Base-by-base conservation (phyloP, 345 rosid species). In the Eucalyptus urophylla region DNA sequence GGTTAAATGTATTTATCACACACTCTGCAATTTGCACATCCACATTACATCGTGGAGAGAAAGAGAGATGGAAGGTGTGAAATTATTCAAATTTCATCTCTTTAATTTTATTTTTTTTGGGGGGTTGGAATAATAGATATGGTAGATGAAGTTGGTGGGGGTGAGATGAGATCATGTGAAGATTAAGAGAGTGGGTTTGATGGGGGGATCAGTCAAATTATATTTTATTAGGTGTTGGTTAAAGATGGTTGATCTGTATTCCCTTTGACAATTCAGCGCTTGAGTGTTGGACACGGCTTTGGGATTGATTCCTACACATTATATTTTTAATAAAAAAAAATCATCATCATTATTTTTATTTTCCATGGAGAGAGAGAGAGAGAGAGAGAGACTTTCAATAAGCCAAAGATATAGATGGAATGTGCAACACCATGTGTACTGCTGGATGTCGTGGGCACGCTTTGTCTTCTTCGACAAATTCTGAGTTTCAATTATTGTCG, bases 241-340 rank as follows among this genome's bases (percentile, higher is more conserved):
- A 86, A 27, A 51, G 88, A 89, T 86, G 88, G 86, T 89, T 86
- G 90, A 65, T 86, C 90, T 49, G 88, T 89, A 53, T 37, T 56
- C 83, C 86, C 43, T 51, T 80, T 49, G 80, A 86, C 44, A 31
- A 86, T 86, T n/a, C 83, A 51, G 86, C 22, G 17, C n/a, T 89
- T 86, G 90, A 86, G 88, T 86, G 69, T 11, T 86, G 33, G 90
- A 50, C 90, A 89, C 90, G 90, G 90, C 83, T 85, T 89, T 86
- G 87, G 86, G 89, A 76, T 24, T 51, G 47, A 87, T 58, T 44
- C n/a, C 88, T 8, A 13, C 49, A 22, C 81, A 19, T 72, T 69
- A 0, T n/a, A 50, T 9, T 87, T 62, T 6, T 17, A 4, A 49
- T 49, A 16, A 85, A 31, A 43, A 37, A 27, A 8, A 7, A 5